These are phyloP conservation scores for Rhinocladiella mackenziei DNA, from an alignment of 2,329 filamentous ascomycete species.

Conservation along the genomic window DNA sequence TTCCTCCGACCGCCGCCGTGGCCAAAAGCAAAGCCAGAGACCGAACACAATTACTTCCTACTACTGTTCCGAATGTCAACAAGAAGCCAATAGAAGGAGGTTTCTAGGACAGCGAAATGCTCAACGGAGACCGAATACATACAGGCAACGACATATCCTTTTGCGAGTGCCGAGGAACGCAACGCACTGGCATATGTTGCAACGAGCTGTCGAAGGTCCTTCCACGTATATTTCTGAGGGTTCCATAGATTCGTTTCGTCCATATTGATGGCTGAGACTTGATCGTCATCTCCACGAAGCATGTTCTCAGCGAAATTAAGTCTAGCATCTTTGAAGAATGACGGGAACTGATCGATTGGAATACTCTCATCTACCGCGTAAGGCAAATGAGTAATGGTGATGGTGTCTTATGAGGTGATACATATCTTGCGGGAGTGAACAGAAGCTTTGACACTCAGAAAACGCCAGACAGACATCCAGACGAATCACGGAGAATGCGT, in stretches of 20 bases:
- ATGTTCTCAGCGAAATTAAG: slow-evolving; percentile 37
- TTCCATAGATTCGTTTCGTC: slow-evolving; percentile 32
- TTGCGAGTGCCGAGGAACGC: slow-evolving; percentile 34
- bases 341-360: slow-evolving; percentile 37
- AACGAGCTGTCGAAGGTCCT: slow-evolving; percentile 36
- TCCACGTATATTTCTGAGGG: slow-evolving; percentile 38
- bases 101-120: too few species aligned
- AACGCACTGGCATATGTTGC: slow-evolving; percentile 37
- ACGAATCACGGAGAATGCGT: slow-evolving; percentile 40
- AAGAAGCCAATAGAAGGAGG: neutral
- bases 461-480: slow-evolving; percentile 40
- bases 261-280: slow-evolving; percentile 3
- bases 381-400: slow-evolving; percentile 10
- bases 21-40: slow-evolving; percentile 5
- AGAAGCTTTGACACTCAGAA: slow-evolving; percentile 35
- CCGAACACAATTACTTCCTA: slow-evolving; percentile 2
- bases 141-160: slow-evolving; percentile 36
- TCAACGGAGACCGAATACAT: neutral
- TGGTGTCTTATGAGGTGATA: neutral
- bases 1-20: slow-evolving; percentile 3
- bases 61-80: neutral
- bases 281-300: neutral
- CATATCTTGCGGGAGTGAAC: slow-evolving; percentile 22
- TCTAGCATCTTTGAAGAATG: slow-evolving; percentile 36
- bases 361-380: slow-evolving; percentile 37